Evolutionary conservation across 2,329 filamentous ascomycete species (phyloP).

Genomic region (Lasiodiplodia sp.): DNA sequence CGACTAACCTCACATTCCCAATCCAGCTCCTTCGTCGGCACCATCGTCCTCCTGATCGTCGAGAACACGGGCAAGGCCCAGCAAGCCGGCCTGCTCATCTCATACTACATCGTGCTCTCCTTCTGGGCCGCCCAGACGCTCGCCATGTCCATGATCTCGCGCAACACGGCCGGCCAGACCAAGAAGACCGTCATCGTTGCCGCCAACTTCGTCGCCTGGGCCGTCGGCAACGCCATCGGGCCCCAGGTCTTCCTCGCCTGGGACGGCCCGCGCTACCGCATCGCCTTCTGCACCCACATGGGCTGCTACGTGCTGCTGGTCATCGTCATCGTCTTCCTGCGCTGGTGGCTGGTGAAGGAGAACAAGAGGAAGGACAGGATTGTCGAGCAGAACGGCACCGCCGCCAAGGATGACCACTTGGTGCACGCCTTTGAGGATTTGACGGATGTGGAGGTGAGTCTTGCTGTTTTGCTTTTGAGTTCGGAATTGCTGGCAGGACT

Average conservation of each 20-base stretch:
- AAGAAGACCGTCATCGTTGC: constrained; percentile 75
- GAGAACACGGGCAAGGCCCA: constrained; percentile 64
- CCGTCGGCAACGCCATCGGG: constrained; percentile 71
- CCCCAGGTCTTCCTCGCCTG: constrained; percentile 69
- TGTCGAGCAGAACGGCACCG: constrained; percentile 50
- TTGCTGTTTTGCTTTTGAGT: background rate
- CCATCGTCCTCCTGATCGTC: constrained; percentile 75
- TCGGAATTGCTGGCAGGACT: background rate
- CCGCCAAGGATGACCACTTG: constrained; percentile 51
- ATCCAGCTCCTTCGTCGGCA: constrained; percentile 68
- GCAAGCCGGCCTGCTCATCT: constrained; percentile 72
- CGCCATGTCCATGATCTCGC: constrained; percentile 70
- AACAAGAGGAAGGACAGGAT: constrained; percentile 66
- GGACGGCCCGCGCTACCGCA: constrained; percentile 71
- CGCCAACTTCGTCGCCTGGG: constrained; percentile 74
- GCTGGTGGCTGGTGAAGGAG: constrained; percentile 64
- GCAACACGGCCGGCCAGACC: constrained; percentile 75
- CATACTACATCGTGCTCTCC: constrained; percentile 78
- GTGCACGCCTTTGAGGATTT: constrained; percentile 68
- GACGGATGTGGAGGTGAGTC: constrained; percentile 60
- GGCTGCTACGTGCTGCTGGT: constrained; percentile 71
- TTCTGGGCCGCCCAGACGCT: constrained; percentile 79
- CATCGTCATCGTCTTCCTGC: constrained; percentile 62
- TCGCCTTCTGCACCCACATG: constrained; percentile 72
- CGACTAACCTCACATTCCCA: background rate